Conservation (phyloP, 2,329 filamentous ascomycete genomes). For the Fusarium humuli region DNA sequence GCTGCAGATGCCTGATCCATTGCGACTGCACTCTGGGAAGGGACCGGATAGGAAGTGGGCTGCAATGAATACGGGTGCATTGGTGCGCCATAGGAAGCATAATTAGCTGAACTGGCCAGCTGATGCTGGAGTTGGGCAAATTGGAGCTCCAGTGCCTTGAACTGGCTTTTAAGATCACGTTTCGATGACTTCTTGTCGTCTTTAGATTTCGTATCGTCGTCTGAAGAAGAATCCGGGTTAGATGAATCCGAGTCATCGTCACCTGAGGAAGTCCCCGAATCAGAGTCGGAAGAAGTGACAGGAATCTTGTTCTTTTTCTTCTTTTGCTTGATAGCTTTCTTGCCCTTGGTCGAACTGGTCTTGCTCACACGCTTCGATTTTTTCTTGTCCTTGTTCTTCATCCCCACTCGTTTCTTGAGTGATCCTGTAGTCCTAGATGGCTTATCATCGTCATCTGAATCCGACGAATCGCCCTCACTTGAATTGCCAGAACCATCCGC, state of each 20-base stretch:
- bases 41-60: background rate
- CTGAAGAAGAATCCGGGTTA: slow-evolving; percentile 38
- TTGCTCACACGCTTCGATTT: slow-evolving; percentile 18
- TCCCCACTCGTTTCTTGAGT: slow-evolving; percentile 29
- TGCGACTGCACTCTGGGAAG: background rate
- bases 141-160: slow-evolving; percentile 48
- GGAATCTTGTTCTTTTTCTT: slow-evolving; percentile 22
- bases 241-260: slow-evolving; percentile 42
- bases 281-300: slow-evolving; percentile 21
- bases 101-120: slow-evolving; percentile 15
- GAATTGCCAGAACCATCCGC: slow-evolving; percentile 25
- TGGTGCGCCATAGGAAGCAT: background rate
- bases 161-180: slow-evolving; percentile 44
- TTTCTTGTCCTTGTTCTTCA: slow-evolving; percentile 26
- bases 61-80: slow-evolving; percentile 11
- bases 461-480: slow-evolving; percentile 26
- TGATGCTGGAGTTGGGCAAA: slow-evolving; percentile 45
- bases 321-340: slow-evolving; percentile 24
- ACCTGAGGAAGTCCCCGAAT: slow-evolving; percentile 41
- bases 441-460: slow-evolving; percentile 32
- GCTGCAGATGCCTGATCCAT: background rate
- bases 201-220: slow-evolving; percentile 35
- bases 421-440: slow-evolving; percentile 1
- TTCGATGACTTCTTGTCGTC: slow-evolving; percentile 24
- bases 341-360: slow-evolving; percentile 11